Evolutionary conservation across 1,284 basidiomycete genomes (phyloP).

Genomic region (Cutaneotrichosporon cavernicola): DNA sequence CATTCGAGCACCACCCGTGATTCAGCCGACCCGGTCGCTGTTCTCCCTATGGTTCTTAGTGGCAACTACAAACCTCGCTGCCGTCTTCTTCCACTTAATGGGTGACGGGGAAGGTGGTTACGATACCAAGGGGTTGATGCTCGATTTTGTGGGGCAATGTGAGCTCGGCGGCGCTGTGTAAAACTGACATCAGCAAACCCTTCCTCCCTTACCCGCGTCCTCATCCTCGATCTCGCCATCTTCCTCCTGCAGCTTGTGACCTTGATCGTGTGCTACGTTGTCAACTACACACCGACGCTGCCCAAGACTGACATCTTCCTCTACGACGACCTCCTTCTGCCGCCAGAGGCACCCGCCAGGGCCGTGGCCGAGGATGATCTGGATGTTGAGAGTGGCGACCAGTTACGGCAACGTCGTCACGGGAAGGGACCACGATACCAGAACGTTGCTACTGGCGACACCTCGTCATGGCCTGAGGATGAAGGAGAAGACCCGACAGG

Average conservation of each 20-base stretch:
- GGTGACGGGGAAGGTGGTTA: background rate
- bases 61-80: conserved; percentile 33
- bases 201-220: conserved; percentile 37
- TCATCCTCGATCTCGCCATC: conserved; percentile 43
- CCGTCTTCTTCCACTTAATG: conserved; percentile 37
- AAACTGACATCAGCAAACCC: conserved; percentile 31
- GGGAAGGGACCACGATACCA: conserved; percentile 29
- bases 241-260: conserved; percentile 41
- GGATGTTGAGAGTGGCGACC: conserved; percentile 26
- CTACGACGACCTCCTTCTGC: conserved; percentile 44
- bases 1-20: conserved; percentile 37
- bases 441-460: conserved; percentile 21
- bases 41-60: conserved; percentile 36
- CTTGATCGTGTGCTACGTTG: conserved; percentile 41
- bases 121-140: conserved; percentile 37
- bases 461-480: conserved; percentile 37
- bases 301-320: conserved; percentile 34
- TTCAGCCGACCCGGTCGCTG: conserved; percentile 42
- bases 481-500: conserved; percentile 24
- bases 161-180: conserved; percentile 16
- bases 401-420: conserved; percentile 21
- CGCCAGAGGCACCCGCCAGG: conserved; percentile 20
- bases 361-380: conserved; percentile 14
- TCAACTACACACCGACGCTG: conserved; percentile 28
- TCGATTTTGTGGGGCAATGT: conserved; percentile 52